Percentiles rank a stretch among this genome's conserved stretches.
These are phyloP conservation scores for Saturnispora halmiae DNA, from an alignment of 805 yeast species.

Conservation along the genomic window DNA sequence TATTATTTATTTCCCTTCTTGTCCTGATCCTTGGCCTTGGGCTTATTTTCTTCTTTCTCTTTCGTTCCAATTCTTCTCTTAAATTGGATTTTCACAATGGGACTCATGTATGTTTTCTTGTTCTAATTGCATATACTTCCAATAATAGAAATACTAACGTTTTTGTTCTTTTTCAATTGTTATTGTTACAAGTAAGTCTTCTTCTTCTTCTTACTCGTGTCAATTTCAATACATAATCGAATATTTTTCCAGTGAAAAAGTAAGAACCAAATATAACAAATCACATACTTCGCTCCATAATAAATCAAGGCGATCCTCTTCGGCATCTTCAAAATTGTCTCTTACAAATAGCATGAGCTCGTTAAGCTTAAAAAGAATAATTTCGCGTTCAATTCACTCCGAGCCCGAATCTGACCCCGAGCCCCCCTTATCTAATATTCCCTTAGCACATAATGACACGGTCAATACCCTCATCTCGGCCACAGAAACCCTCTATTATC, in stretches of 20 bases:
- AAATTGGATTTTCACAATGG: too few relatives aligned
- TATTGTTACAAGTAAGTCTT: too few relatives aligned
- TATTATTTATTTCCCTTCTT: too few relatives aligned
- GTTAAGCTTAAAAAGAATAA: slow-evolving; percentile 4
- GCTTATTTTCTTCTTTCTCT: too few relatives aligned
- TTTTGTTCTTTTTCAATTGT: too few relatives aligned
- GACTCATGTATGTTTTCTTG: too few relatives aligned
- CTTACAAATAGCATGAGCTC: not conserved
- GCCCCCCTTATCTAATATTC: not conserved
- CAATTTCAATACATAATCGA: too few relatives aligned
- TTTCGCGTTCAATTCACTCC: slow-evolving; percentile 5
- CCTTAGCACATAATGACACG: not conserved
- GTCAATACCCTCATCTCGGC: not conserved
- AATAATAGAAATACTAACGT: too few relatives aligned
- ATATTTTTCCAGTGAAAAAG: not conserved
- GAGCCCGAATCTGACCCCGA: not conserved
- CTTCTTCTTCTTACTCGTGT: too few relatives aligned
- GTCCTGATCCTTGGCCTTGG: too few relatives aligned
- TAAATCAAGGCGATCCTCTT: not conserved
- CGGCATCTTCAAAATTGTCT: not conserved
- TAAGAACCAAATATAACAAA: not conserved
- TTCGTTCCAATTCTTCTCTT: too few relatives aligned
- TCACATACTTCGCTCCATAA: not conserved
- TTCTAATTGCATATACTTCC: too few relatives aligned
- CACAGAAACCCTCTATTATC: not conserved